These are phyloP conservation scores for Cyanidiococcus yangmingshanensis DNA, from an alignment of 23 red algal genomes.

Conservation along the genomic window DNA sequence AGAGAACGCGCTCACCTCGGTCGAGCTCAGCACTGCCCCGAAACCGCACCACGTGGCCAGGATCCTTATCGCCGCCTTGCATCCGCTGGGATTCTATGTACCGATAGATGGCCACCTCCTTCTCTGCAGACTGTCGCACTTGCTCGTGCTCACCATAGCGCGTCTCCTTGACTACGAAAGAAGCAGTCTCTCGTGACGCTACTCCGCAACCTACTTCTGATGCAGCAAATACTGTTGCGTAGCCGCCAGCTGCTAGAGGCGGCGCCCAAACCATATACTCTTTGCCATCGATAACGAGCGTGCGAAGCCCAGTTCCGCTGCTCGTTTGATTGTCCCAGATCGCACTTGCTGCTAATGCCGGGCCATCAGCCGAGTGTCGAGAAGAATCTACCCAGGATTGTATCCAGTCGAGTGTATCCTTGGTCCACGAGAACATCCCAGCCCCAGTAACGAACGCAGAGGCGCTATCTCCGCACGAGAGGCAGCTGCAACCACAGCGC, in stretches of 20 bases:
- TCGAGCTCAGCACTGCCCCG: neutral
- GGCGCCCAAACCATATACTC: neutral
- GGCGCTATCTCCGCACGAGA: too few species aligned
- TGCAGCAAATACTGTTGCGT: neutral
- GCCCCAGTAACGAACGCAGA: neutral
- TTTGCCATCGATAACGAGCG: neutral
- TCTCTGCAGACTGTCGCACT: neutral
- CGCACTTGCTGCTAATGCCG: too few species aligned
- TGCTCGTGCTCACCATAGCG: neutral
- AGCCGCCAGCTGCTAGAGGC: neutral
- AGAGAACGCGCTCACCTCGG: neutral
- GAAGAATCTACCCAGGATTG: neutral
- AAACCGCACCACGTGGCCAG: neutral
- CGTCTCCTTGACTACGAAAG: conserved; percentile 1
- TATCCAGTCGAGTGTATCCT: neutral
- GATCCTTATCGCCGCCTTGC: neutral
- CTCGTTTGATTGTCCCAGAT: too few species aligned
- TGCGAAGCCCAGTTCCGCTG: too few species aligned
- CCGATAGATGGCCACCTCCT: neutral
- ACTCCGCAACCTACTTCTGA: neutral
- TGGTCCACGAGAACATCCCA: neutral
- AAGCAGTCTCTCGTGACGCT: neutral
- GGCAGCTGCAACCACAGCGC: too few species aligned
- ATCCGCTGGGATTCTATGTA: neutral
- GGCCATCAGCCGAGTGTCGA: too few species aligned